phyloP scores from a whole-genome alignment of 306 rosid genomes.

The Vigna trinervia region DNA sequence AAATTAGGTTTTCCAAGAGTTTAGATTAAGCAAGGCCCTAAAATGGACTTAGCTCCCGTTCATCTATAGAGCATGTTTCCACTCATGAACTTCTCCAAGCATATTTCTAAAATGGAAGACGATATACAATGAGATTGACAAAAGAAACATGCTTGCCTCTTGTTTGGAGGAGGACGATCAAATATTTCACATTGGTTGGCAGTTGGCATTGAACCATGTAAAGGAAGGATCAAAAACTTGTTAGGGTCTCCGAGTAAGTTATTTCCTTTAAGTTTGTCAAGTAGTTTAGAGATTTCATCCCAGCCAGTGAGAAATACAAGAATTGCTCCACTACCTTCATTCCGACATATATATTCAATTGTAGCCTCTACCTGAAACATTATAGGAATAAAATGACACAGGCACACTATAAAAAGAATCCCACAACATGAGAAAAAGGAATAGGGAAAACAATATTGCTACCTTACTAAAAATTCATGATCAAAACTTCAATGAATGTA shows the following conservation, averaged over 20 bases:
- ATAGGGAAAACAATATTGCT: background rate
- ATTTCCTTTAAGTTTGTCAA: constrained; percentile 77
- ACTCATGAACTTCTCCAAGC: constrained; percentile 21
- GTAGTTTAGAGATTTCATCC: constrained; percentile 93
- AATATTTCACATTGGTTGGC: constrained; percentile 90
- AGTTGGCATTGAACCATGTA: constrained; percentile 98
- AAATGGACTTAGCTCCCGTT: constrained; percentile 17
- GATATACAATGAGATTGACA: constrained; percentile 32
- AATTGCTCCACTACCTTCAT: constrained; percentile 84
- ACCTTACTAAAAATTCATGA: constrained; percentile 18
- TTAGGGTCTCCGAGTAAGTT: constrained; percentile 76
- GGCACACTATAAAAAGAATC: constrained; percentile 15
- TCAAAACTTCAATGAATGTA: constrained; percentile 33
- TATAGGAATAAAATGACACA: constrained; percentile 31
- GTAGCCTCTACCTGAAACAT: constrained; percentile 81
- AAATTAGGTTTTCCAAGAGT: constrained; percentile 27
- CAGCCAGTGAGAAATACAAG: constrained; percentile 96
- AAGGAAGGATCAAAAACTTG: constrained; percentile 79
- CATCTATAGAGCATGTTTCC: constrained; percentile 3
- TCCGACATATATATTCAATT: constrained; percentile 78
- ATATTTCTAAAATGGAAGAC: constrained; percentile 35
- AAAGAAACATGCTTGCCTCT: constrained; percentile 70
- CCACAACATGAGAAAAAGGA: background rate
- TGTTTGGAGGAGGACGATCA: constrained; percentile 82
- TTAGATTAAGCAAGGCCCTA: background rate